Conservation (phyloP, 2,329 filamentous ascomycete species). For the Dryadomyces quercivorus region DNA sequence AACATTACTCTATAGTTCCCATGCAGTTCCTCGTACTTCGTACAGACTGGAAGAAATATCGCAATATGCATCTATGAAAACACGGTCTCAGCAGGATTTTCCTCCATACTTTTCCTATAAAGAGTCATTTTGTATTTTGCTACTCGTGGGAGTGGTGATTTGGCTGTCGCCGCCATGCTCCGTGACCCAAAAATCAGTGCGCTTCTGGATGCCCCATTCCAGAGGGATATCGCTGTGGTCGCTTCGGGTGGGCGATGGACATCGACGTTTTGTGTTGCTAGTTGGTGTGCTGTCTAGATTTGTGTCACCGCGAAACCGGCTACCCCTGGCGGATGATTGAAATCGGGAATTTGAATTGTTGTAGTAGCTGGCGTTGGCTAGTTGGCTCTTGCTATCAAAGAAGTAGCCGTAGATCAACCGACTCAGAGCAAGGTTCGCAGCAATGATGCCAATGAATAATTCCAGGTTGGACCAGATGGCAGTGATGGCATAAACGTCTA, state of each 20-base stretch:
- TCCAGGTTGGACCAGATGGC: slow-evolving; percentile 14
- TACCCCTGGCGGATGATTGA: neutral
- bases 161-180: neutral
- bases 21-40: no score
- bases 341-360: neutral
- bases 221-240: slow-evolving; percentile 2
- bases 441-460: slow-evolving; percentile 12
- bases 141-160: neutral
- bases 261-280: neutral
- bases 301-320: neutral
- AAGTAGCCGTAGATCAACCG: slow-evolving; percentile 16
- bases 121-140: no score
- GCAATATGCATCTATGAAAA: no score
- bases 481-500: slow-evolving; percentile 21
- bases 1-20: no score
- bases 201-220: slow-evolving; percentile 5
- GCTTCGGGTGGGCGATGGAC: neutral
- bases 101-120: no score
- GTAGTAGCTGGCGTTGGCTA: neutral
- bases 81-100: no score
- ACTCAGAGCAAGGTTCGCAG: slow-evolving; percentile 13
- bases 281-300: neutral
- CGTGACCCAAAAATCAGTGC: slow-evolving; percentile 8
- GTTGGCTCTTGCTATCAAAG: neutral
- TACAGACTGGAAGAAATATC: no score